A percentile compares a stretch with the other conserved stretches of the same genome.
These are phyloP conservation scores for Rhytidiadelphus loreus DNA, from an alignment of 225 moss, liverwort and hornwort genomes.

Conservation along the genomic window DNA sequence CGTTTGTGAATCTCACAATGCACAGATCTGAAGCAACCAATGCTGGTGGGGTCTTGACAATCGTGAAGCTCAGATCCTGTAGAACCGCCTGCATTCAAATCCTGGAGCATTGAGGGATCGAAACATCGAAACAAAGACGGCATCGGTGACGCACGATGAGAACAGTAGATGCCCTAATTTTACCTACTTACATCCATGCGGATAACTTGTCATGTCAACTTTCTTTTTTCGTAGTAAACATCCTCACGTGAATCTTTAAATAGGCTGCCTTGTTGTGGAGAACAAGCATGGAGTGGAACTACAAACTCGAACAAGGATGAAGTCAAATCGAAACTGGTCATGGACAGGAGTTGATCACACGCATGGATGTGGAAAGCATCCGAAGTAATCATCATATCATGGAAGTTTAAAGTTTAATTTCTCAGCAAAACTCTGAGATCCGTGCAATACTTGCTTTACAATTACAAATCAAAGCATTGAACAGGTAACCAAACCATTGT, in stretches of 20 bases:
- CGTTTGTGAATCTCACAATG: background rate
- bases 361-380: background rate
- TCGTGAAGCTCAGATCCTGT: background rate
- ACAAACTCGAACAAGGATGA: background rate
- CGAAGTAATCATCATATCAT: constrained; percentile 10
- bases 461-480: no score
- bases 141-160: background rate
- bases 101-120: background rate
- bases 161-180: no score
- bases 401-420: background rate
- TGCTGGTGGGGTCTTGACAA: background rate
- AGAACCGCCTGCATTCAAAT: background rate
- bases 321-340: background rate
- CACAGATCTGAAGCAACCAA: background rate
- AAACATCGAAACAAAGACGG: background rate
- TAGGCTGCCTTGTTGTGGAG: background rate
- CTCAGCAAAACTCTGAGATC: background rate
- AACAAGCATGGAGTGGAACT: background rate
- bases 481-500: no score
- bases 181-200: background rate
- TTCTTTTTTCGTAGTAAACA: background rate
- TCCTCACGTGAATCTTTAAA: background rate
- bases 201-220: background rate
- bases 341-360: background rate
- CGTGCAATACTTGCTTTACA: no score